Evolutionary conservation across 2,329 filamentous ascomycete genomes (phyloP).

Genomic region (Penicillium digitatum): DNA sequence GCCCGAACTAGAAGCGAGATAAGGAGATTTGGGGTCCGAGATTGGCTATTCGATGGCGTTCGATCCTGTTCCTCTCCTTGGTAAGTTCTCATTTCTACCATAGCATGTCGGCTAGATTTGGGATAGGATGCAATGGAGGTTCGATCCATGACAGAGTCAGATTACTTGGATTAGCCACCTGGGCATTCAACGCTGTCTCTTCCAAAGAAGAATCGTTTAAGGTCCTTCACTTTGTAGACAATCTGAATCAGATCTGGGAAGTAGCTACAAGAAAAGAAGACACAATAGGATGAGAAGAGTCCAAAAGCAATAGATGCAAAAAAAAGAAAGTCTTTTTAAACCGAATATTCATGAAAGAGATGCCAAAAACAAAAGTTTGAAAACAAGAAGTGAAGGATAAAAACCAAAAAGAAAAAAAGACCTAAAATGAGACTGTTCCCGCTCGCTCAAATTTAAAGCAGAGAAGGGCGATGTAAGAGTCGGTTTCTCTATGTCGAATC

Average conservation of each 20-base stretch:
- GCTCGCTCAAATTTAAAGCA: slow-evolving; percentile 9
- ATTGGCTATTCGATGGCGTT: background rate
- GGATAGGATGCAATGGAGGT: background rate
- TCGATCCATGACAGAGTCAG: background rate
- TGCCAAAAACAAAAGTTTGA: slow-evolving; percentile 11
- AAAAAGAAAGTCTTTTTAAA: slow-evolving; percentile 18
- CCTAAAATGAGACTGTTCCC: slow-evolving; percentile 15
- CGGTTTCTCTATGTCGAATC: slow-evolving; percentile 5
- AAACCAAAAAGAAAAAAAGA: slow-evolving; percentile 9
- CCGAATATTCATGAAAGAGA: slow-evolving; percentile 16
- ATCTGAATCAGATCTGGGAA: background rate
- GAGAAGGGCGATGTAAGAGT: slow-evolving; percentile 13
- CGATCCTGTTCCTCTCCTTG: background rate
- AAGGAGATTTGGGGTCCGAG: background rate
- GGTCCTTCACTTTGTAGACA: background rate
- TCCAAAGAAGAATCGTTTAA: background rate
- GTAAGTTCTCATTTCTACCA: too few relatives aligned
- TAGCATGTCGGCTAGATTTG: background rate
- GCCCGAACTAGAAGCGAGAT: background rate
- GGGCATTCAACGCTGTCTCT: background rate
- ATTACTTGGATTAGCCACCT: background rate
- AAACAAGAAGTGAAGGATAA: slow-evolving; percentile 14
- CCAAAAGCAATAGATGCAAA: background rate
- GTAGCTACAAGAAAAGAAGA: slow-evolving; percentile 1
- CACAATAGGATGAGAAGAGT: background rate